Evolutionary conservation across 176 grass and related monocot genomes (phyloP), one percentile per base, ranked within the genome.

Genomic region (Avena atlantica): DNA sequence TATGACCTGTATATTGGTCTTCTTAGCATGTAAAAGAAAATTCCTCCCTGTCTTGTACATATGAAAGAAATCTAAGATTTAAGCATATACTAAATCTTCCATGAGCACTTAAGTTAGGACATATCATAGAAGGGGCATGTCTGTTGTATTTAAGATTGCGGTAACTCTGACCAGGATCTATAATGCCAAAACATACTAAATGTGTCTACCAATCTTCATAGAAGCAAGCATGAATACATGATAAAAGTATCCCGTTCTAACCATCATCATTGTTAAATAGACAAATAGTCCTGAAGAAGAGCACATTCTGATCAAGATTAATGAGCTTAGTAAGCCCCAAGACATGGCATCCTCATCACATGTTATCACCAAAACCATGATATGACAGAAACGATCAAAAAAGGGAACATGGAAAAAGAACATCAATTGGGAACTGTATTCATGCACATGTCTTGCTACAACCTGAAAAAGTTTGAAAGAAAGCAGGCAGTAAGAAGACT

Each of bases 371-470:
- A 6, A 74, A 64, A 76, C 17, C 2, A 56, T 9, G 23, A 12
- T 20, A 74, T 81, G 23, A 59, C 19, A 66, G 7, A 47, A 13
- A 55, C 4, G 24, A 20, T 24, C 74, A 19, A 78, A n/a, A 79
- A 24, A 24, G 20, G 2, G 16, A 67, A 20, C 24, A 24, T 7
- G 17, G 57, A 6, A 8, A 57, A 42, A 16, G 42, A 12, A 83
- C 5, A 90, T 52, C 72, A 56, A 57, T 79, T 17, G 8, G 20
- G 12, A 85, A 76, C 31, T 25, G 53, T 68, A 37, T 75, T 14
- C 62, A 31, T 4, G 8, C n/a, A 71, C 24, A 19, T 47, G 29
- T 64, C 44, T 73, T 20, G 12, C n/a, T 83, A 78, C 40, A 10
- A 76, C 25, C 23, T 20, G 62, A 76, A 55, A 3, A 34, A 50